Evolutionary conservation across 169 alveolate species (phyloP), one percentile per base, ranked within the genome.

Genomic region (Plasmodium reichenowi): DNA sequence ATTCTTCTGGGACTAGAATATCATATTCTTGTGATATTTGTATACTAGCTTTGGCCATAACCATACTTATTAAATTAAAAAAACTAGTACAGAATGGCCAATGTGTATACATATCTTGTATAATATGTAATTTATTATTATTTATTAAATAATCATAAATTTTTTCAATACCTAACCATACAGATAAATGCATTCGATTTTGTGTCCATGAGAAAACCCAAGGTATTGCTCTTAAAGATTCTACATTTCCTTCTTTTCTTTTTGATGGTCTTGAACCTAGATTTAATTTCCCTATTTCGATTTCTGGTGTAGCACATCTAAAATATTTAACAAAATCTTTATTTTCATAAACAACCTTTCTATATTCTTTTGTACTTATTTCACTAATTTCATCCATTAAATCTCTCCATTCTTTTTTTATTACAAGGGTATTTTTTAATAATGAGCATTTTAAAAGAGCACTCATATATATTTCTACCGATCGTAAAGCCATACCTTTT

Each of bases 121-220:
- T 45, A 70, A 88, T 70, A 8, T 80, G 64, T 9, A 92, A 64
- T 50, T 93, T 78, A 22, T 68, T 76, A 47, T 70, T 85, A 43
- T 45, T 22, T 47, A 70, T 70, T 83, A 92, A 72, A 48, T 91
- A 93, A 24, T 87, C 88, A 48, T 80, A 73, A 10, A 94, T 74
- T 56, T 86, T 93, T 58, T 93, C 93, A 9, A 92, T 93, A 22
- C 97, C 97, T 58, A 95, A 93, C 97, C 97, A 95, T 9, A 94
- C 95, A 17, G 97, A 95, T 83, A 95, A 86, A 62, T 93, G 95
- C 75, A 94, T 88, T 70, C 96, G 92, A 24, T 90, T 94, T 85
- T 95, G 97, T 12, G 97, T 94, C 97, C 97, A 95, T 20, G 97
- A 96, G 78, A 95, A 95, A 63, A 95, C 96, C 97, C 97, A 95